A percentile compares a stretch with the other conserved stretches of the same genome.
Conservation (phyloP, 495 filamentous ascomycete species). For the Echria macrotheca region DNA sequence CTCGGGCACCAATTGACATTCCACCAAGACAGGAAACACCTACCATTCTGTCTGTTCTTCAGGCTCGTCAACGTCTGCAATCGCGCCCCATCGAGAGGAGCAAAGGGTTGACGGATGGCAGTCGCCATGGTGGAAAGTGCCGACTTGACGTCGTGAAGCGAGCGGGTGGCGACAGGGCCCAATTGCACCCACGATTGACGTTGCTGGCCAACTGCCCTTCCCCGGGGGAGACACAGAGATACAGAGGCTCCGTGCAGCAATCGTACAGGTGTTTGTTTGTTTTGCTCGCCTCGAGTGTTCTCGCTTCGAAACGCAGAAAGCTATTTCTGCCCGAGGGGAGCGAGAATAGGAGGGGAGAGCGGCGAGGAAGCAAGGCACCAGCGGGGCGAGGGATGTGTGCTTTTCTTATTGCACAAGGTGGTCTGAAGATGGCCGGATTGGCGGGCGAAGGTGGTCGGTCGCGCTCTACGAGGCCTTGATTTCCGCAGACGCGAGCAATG, state of each 20-base stretch:
- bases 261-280: constrained; percentile 14
- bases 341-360: constrained; percentile 15
- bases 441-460: constrained; percentile 18
- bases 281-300: constrained; percentile 6
- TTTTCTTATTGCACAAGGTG: constrained; percentile 29
- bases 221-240: constrained; percentile 5
- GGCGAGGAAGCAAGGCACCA: constrained; percentile 13
- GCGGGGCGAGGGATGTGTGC: constrained; percentile 18
- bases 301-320: constrained; percentile 13
- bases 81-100: constrained; percentile 46
- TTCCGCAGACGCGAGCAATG: constrained; percentile 6
- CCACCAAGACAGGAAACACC: constrained; percentile 25
- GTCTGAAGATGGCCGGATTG: constrained; percentile 22
- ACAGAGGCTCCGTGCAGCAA: constrained; percentile 1
- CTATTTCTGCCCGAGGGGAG: constrained; percentile 6
- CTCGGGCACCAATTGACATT: no score
- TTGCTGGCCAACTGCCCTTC: constrained; percentile 12
- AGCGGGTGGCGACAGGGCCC: not conserved
- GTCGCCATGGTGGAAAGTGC: constrained; percentile 37
- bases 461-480: constrained; percentile 12
- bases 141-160: constrained; percentile 7
- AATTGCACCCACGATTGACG: constrained; percentile 6
- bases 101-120: constrained; percentile 52
- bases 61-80: constrained; percentile 51
- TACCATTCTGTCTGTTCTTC: constrained; percentile 63